A percentile compares a stretch with the other conserved stretches of the same genome.
These are phyloP conservation scores for Talaromyces sp. DNA, from an alignment of 2,329 filamentous ascomycete genomes.

Conservation along the genomic window DNA sequence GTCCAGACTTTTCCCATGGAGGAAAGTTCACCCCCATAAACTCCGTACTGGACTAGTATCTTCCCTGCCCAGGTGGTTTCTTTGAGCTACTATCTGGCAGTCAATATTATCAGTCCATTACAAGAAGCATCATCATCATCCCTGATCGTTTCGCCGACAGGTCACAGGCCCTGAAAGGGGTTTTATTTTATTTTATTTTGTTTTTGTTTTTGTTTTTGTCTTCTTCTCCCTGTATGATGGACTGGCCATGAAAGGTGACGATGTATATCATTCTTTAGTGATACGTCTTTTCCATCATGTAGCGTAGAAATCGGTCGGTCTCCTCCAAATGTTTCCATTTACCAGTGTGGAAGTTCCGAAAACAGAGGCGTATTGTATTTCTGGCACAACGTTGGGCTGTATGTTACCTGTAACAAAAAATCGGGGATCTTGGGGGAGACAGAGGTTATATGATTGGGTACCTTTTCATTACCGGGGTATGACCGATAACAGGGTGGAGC, in stretches of 20 bases:
- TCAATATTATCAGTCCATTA: background rate
- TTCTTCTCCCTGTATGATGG: background rate
- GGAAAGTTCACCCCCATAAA: background rate
- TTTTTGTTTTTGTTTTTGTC: background rate
- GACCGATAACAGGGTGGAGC: constrained; percentile 5
- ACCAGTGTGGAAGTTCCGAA: constrained; percentile 16
- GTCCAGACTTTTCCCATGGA: constrained; percentile 8
- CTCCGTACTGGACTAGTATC: constrained; percentile 9
- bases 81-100: background rate
- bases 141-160: constrained; percentile 9
- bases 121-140: constrained; percentile 1
- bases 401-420: background rate
- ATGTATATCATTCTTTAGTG: background rate
- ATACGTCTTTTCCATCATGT: background rate
- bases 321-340: constrained; percentile 2
- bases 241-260: background rate
- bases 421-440: constrained; percentile 29
- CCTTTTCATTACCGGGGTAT: constrained; percentile 18
- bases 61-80: background rate
- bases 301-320: no score
- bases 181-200: background rate
- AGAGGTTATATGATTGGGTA: background rate
- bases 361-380: constrained; percentile 32
- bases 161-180: constrained; percentile 17
- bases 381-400: background rate